Evolutionary conservation across 2,329 filamentous ascomycete species (phyloP).

Genomic region (Metarhizium brunneum): DNA sequence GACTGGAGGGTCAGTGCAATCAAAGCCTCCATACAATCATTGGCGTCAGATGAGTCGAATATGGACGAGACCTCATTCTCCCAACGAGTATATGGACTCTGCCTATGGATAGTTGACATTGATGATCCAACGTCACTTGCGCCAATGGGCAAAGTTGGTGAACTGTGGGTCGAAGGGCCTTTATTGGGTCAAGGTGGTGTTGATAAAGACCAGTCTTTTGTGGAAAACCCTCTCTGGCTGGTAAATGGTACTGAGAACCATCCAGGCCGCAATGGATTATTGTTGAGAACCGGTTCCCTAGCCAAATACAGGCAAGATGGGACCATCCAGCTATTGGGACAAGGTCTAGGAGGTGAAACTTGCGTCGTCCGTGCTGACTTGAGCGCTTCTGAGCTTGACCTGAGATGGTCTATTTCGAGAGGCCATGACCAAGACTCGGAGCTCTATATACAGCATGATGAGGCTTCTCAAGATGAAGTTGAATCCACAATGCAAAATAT

Average conservation of each 20-base stretch:
- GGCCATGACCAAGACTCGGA: neutral
- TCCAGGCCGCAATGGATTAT: neutral
- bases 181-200: neutral
- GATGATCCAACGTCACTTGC: neutral
- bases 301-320: neutral
- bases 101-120: neutral
- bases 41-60: neutral
- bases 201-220: neutral
- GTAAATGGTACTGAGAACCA: neutral
- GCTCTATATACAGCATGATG: neutral
- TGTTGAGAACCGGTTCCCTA: neutral
- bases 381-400: neutral
- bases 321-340: neutral
- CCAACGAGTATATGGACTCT: neutral
- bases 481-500: neutral
- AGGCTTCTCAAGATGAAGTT: neutral
- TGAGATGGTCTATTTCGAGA: neutral
- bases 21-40: neutral
- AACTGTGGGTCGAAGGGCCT: constrained; percentile 3
- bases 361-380: neutral
- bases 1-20: neutral
- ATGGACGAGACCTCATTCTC: neutral
- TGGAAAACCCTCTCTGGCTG: neutral
- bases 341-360: neutral
- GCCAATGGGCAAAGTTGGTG: neutral